These are phyloP conservation scores for Anthracocystis setariae DNA, from an alignment of 1,284 basidiomycete species.

Conservation along the genomic window DNA sequence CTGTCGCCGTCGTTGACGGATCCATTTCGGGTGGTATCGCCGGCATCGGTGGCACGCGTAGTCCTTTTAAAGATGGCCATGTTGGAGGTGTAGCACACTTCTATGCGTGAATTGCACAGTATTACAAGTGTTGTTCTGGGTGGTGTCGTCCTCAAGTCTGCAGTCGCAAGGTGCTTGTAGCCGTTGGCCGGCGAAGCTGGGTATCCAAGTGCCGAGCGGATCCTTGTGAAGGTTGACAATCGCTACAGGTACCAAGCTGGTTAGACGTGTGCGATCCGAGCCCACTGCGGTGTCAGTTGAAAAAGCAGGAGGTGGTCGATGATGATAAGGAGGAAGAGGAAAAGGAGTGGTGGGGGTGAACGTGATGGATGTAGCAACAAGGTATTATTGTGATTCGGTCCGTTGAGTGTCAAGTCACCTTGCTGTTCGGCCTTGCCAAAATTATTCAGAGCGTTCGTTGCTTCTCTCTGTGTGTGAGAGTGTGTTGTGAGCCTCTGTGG, in stretches of 20 bases:
- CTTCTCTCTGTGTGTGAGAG: too few species aligned
- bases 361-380: background rate
- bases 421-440: too few species aligned
- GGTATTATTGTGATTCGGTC: background rate
- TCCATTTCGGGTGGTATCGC: conserved; percentile 25
- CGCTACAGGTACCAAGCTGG: background rate
- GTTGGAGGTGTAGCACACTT: background rate
- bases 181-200: background rate
- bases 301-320: background rate
- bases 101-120: too few species aligned
- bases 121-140: too few species aligned
- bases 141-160: too few species aligned
- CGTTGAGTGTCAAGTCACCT: too few species aligned
- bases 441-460: too few species aligned
- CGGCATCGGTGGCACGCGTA: conserved; percentile 45
- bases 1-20: conserved; percentile 42
- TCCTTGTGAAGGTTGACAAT: background rate
- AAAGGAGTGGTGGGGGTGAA: too few species aligned
- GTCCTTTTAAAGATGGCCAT: conserved; percentile 56
- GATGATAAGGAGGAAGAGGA: background rate
- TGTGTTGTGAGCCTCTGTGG: background rate
- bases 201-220: background rate
- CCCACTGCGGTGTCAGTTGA: background rate
- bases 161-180: too few species aligned
- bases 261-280: background rate